phyloP scores from a whole-genome alignment of 2,329 filamentous ascomycete species.

The Aspergillus uvarum region DNA sequence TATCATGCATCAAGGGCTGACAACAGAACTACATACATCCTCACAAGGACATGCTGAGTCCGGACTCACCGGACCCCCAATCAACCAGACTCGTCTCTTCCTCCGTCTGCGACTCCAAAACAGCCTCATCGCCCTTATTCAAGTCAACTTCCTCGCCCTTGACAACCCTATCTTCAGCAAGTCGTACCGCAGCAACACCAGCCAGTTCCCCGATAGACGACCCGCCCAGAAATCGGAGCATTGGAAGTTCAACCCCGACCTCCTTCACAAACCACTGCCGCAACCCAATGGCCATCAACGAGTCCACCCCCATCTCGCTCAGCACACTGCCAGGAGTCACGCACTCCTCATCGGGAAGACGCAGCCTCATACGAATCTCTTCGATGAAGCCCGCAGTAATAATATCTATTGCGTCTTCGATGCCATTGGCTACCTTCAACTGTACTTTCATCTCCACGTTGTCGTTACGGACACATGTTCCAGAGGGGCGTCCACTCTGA shows the following conservation, averaged over 20 bases:
- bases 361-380: background rate
- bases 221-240: background rate
- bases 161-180: background rate
- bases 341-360: background rate
- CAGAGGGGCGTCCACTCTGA: background rate
- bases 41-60: background rate
- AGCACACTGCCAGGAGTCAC: background rate
- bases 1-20: too few relatives aligned
- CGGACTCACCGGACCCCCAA: background rate
- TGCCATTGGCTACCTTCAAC: background rate
- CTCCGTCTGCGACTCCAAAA: background rate
- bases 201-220: background rate
- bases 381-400: background rate
- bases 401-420: background rate
- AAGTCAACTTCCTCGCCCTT: background rate
- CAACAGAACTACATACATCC: too few relatives aligned
- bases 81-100: background rate
- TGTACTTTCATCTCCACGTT: background rate
- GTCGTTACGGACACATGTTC: background rate
- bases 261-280: constrained; percentile 5
- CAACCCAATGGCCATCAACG: constrained; percentile 2
- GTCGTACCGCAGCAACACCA: background rate
- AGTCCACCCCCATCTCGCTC: constrained; percentile 6
- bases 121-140: background rate
- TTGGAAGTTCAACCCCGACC: constrained; percentile 1